Evolutionary conservation across 1,284 basidiomycete genomes (phyloP), one percentile per base, ranked within the genome.

Genomic region (Tilletia horrida): DNA sequence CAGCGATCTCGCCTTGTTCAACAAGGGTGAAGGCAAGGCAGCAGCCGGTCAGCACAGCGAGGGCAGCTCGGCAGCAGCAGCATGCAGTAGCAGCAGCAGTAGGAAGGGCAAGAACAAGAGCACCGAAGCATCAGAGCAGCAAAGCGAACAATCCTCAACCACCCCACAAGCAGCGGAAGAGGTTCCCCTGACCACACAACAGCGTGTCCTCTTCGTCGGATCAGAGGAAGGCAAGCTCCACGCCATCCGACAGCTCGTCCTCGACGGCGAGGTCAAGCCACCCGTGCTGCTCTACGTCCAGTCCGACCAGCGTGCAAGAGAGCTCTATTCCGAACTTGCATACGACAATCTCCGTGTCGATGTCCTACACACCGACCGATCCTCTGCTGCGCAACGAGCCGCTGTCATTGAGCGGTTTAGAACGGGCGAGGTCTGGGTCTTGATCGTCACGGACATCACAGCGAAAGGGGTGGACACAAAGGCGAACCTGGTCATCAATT

Each of bases 391-490:
- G 75, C 91, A 95, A 82, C 87, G 95, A 57, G 92, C 95, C 73
- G 89, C 92, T 74, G 78, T 79, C 7, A 72, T 81, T 47, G 45
- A 86, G 57, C 88, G 89, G 23, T 97, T 98, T 88, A 88, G 91
- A 57, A 85, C 86, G 72, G 95, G 80, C 7, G 73, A 80, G 14
- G 72, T 80, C 14, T 81, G 80, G 80, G 72, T 81, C 18, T 67
- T 81, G 11, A 81, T 81, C 52, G 79, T 76, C 64, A 80, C 80
- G 3, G 80, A 81, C 64, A 68, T 79, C 25, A 73, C 80, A 89
- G 93, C 92, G 13, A 87, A 96, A 72, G 96, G 95, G 3, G 94
- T 98, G 88, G 95, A 98, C 81, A 97, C 98, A 85, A 91, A 91
- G 81, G 93, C 93, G 14, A 86, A 90, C 71, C 89, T 97, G 75